Evolutionary conservation across 768 basidiomycete genomes (phyloP).

Genomic region (Boletus rubropictus): DNA sequence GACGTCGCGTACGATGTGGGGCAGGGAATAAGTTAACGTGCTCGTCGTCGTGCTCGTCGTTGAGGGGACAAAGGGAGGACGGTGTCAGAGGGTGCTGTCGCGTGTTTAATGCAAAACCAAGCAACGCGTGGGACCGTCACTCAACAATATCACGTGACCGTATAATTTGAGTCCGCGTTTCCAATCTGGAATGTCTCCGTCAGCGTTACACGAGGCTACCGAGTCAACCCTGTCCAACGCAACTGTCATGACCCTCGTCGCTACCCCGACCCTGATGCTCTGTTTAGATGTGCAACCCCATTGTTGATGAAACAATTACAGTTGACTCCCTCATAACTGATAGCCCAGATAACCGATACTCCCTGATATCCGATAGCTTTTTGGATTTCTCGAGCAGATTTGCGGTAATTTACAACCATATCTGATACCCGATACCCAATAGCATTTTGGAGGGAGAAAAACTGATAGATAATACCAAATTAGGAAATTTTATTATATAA

Average conservation of each 20-base stretch:
- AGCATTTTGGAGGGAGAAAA: no score
- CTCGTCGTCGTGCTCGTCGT: conserved; percentile 21
- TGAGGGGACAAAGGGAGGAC: conserved; percentile 15
- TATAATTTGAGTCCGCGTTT: conserved; percentile 21
- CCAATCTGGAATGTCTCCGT: conserved; percentile 13
- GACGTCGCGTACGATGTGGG: conserved; percentile 7
- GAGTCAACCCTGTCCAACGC: not conserved
- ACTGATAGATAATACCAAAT: no score
- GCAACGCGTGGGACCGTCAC: conserved; percentile 27
- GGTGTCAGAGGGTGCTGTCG: conserved; percentile 12
- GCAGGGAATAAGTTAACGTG: conserved; percentile 15
- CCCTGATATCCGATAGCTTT: no score
- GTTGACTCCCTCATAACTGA: no score
- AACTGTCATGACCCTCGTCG: not conserved
- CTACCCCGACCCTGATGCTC: not conserved
- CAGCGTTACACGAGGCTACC: conserved; percentile 33
- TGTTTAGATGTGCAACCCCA: no score
- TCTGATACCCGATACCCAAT: no score
- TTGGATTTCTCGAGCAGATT: no score
- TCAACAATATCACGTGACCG: conserved; percentile 35
- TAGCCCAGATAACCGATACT: no score
- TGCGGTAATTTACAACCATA: no score
- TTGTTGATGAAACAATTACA: not conserved
- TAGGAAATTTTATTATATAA: no score
- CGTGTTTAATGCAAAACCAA: conserved; percentile 27